Conservation (phyloP, 2,329 filamentous ascomycete species). For the Fusarium caatingaense region DNA sequence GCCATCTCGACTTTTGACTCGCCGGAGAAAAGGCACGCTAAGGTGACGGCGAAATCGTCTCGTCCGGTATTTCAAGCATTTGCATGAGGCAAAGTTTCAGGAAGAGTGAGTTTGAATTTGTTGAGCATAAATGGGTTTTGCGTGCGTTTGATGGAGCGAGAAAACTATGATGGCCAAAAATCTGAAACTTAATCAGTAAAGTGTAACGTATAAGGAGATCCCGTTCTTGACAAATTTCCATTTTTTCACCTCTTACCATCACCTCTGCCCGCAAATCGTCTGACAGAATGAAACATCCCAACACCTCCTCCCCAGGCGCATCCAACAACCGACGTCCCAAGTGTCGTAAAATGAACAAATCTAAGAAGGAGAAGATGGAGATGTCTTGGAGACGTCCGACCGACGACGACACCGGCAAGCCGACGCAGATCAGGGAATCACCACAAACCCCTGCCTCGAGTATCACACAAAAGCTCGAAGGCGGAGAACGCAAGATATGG, state of each 20-base stretch:
- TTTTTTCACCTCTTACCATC: background rate
- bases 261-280: background rate
- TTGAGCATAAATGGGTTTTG: background rate
- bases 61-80: background rate
- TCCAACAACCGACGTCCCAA: background rate
- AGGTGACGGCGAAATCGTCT: no score
- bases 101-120: background rate
- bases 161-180: background rate
- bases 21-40: no score
- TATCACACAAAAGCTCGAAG: background rate
- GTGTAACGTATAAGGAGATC: background rate
- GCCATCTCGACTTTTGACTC: no score
- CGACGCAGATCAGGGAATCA: background rate
- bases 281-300: background rate
- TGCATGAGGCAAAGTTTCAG: background rate
- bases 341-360: no score
- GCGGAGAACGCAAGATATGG: no score
- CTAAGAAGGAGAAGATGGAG: no score
- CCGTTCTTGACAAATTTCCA: background rate
- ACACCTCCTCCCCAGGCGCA: background rate
- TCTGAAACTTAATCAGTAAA: background rate
- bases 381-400: no score
- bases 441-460: background rate
- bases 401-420: no score
- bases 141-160: background rate